These are phyloP conservation scores for Atalantia buxifolia DNA, from an alignment of 345 rosid species.

Conservation along the genomic window DNA sequence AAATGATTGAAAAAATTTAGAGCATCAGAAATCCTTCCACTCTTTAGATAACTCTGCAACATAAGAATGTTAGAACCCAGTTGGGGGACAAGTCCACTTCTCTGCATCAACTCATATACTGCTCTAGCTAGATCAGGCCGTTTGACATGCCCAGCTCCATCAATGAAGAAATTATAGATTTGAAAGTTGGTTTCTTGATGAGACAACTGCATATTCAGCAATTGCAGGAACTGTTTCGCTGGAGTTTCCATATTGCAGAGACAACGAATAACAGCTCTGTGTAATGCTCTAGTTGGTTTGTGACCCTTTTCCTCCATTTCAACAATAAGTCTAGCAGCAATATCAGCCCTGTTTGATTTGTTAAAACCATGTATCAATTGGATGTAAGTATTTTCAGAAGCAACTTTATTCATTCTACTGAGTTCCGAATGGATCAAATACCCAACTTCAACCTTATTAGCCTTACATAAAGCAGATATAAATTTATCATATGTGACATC, in stretches of 20 bases:
- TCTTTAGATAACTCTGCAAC: conserved; percentile 66
- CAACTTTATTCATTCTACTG: conserved; percentile 29
- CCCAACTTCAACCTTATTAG: conserved; percentile 56
- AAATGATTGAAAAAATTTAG: conserved; percentile 44
- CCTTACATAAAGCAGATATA: conserved; percentile 57
- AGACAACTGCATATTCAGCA: conserved; percentile 57
- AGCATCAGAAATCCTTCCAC: conserved; percentile 55
- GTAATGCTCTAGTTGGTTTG: conserved; percentile 27
- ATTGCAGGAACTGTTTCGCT: conserved; percentile 33
- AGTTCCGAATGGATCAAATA: conserved; percentile 48
- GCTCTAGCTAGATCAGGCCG: conserved; percentile 68
- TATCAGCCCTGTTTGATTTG: conserved; percentile 46
- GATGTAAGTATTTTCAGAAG: conserved; percentile 26
- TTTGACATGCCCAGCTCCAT: conserved; percentile 72
- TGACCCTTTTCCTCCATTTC: conserved; percentile 78
- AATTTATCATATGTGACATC: conserved; percentile 36
- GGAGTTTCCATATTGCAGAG: conserved; percentile 48
- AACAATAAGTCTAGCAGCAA: conserved; percentile 60
- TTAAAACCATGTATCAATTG: conserved; percentile 52
- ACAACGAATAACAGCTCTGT: conserved; percentile 51
- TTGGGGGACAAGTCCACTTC: conserved; percentile 44
- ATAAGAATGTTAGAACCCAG: conserved; percentile 38
- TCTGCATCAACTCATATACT: conserved; percentile 60
- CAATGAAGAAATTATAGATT: conserved; percentile 53
- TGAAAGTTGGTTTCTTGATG: conserved; percentile 20